Evolutionary conservation across 2,329 filamentous ascomycete genomes (phyloP).

Genomic region (Thielaviopsis ethacetica): DNA sequence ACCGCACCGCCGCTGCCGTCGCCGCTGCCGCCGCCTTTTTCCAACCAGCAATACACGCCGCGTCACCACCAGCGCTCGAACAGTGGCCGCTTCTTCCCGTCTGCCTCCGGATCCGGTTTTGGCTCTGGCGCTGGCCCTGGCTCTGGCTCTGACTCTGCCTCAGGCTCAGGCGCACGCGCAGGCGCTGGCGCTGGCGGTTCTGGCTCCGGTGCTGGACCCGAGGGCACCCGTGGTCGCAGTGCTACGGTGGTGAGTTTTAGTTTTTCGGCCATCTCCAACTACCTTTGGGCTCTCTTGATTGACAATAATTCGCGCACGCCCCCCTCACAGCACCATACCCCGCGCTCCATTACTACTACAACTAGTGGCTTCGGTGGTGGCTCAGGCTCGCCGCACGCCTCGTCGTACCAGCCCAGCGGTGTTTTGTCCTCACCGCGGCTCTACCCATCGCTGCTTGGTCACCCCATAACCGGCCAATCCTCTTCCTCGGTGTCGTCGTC

Average conservation of each 20-base stretch:
- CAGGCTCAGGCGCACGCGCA: not conserved
- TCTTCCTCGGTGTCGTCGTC: conserved; percentile 21
- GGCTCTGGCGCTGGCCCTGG: not conserved
- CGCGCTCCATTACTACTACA: not conserved
- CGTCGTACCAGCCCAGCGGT: conserved; percentile 5
- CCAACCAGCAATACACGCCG: conserved; percentile 20
- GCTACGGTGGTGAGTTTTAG: conserved; percentile 30
- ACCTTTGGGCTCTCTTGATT: conserved; percentile 3
- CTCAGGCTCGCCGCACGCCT: conserved; percentile 7
- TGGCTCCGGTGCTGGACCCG: not conserved
- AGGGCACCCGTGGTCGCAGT: conserved; percentile 25
- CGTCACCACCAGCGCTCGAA: conserved; percentile 29
- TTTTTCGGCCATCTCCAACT: conserved; percentile 1
- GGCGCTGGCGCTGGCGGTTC: not conserved
- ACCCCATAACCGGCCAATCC: conserved; percentile 15
- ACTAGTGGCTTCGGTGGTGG: not conserved
- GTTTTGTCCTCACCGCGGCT: conserved; percentile 9
- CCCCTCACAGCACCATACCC: not conserved
- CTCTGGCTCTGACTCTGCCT: not conserved
- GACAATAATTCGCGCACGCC: not conserved
- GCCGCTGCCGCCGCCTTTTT: conserved; percentile 17
- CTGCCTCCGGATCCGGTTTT: not conserved
- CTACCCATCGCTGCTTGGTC: conserved; percentile 19
- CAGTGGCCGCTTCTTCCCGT: conserved; percentile 19
- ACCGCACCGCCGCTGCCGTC: conserved; percentile 34